phyloP scores from a whole-genome alignment of 1,139 yeast genomes.

The Debaryomyces coudertii region DNA sequence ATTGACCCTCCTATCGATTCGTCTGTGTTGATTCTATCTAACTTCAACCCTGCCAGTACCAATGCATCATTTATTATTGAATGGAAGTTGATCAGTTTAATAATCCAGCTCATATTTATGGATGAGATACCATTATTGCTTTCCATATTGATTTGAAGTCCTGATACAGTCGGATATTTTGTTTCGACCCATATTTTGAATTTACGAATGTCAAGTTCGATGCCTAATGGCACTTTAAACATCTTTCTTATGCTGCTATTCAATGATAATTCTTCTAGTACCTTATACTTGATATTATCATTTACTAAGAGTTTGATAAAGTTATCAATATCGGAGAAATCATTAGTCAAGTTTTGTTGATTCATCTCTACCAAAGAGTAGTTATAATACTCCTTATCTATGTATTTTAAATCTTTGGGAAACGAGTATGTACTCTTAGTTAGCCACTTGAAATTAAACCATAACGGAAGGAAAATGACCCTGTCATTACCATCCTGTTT shows the following conservation, averaged over 20 bases:
- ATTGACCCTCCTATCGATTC: constrained; percentile 13
- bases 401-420: constrained; percentile 29
- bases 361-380: constrained; percentile 16
- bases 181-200: constrained; percentile 37
- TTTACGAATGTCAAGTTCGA: constrained; percentile 15
- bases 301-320: constrained; percentile 21
- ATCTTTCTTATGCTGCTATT: constrained; percentile 25
- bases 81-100: constrained; percentile 30
- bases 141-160: constrained; percentile 27
- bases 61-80: constrained; percentile 25
- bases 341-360: constrained; percentile 4
- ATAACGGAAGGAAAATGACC: constrained; percentile 33
- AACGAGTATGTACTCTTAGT: constrained; percentile 23
- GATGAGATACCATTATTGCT: constrained; percentile 9
- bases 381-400: constrained; percentile 28
- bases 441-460: constrained; percentile 35
- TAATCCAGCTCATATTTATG: constrained; percentile 25
- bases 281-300: constrained; percentile 31
- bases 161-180: constrained; percentile 34
- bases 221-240: constrained; percentile 35
- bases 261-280: constrained; percentile 31
- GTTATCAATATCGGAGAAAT: constrained; percentile 15
- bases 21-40: constrained; percentile 28
- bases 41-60: constrained; percentile 28
- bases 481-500: constrained; percentile 13